These are phyloP conservation scores for Pythium phragmitis DNA, from an alignment of 352 stramenopile genomes.

Conservation along the genomic window DNA sequence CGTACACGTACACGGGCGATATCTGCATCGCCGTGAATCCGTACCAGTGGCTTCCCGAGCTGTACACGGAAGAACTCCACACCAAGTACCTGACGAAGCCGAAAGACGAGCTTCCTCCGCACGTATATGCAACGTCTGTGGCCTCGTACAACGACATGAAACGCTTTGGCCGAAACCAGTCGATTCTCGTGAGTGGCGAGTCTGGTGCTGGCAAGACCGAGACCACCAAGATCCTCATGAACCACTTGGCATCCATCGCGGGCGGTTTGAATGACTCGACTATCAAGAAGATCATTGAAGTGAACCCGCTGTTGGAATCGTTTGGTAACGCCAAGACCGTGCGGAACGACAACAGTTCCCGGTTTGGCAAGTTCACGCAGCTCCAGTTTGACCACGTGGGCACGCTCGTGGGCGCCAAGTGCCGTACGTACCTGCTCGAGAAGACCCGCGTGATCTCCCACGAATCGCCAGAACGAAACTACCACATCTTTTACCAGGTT, in stretches of 20 bases:
- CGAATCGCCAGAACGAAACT: slow-evolving; percentile 67
- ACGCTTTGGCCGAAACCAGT: slow-evolving; percentile 67
- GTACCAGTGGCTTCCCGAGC: slow-evolving; percentile 89
- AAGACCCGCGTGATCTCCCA: slow-evolving; percentile 89
- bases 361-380: slow-evolving; percentile 59
- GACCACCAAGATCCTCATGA: slow-evolving; percentile 90
- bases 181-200: slow-evolving; percentile 85
- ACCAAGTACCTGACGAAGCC: slow-evolving; percentile 62
- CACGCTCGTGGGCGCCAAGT: slow-evolving; percentile 69
- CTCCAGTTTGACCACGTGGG: slow-evolving; percentile 60
- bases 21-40: slow-evolving; percentile 98
- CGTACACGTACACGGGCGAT: slow-evolving; percentile 96
- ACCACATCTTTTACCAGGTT: slow-evolving; percentile 85
- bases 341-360: slow-evolving; percentile 49
- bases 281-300: slow-evolving; percentile 82
- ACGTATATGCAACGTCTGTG: slow-evolving; percentile 74
- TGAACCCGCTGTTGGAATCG: slow-evolving; percentile 82
- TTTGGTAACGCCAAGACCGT: slow-evolving; percentile 76
- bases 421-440: slow-evolving; percentile 92
- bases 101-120: slow-evolving; percentile 57
- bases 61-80: slow-evolving; percentile 81
- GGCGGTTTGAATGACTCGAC: slow-evolving; percentile 66
- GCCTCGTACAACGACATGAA: slow-evolving; percentile 73
- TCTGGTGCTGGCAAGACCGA: slow-evolving; percentile 88
- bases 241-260: slow-evolving; percentile 75